These are phyloP conservation scores for Aspergillus homomorphus DNA, from an alignment of 495 filamentous ascomycete species.

Conservation along the genomic window DNA sequence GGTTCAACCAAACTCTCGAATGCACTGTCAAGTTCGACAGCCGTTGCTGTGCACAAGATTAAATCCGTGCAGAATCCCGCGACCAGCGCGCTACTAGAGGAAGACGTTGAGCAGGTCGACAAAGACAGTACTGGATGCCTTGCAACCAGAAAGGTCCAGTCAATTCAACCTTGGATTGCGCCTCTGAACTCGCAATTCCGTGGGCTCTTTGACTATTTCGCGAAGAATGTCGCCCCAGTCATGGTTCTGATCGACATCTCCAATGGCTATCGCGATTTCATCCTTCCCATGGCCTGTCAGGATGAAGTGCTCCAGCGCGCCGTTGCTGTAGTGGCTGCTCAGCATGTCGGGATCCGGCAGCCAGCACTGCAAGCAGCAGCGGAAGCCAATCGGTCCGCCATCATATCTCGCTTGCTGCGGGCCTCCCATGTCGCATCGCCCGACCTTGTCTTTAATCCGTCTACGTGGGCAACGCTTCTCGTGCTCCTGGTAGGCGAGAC, in stretches of 20 bases:
- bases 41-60: not conserved
- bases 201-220: conserved; percentile 18
- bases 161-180: conserved; percentile 16
- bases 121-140: not conserved
- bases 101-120: not conserved
- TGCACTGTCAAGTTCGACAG: not conserved
- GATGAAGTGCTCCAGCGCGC: conserved; percentile 77
- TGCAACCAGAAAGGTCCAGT: not conserved
- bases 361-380: conserved; percentile 8
- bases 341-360: conserved; percentile 49
- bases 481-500: conserved; percentile 24
- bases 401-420: conserved; percentile 18
- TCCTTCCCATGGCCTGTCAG: conserved; percentile 69
- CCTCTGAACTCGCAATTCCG: conserved; percentile 9
- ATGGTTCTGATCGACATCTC: conserved; percentile 40
- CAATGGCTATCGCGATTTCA: conserved; percentile 73
- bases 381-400: conserved; percentile 15
- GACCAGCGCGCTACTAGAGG: not conserved
- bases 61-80: not conserved
- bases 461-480: conserved; percentile 24
- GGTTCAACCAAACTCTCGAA: not conserved
- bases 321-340: conserved; percentile 68
- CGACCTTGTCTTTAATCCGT: conserved; percentile 18
- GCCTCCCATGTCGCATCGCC: conserved; percentile 16
- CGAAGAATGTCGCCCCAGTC: conserved; percentile 22